These are phyloP conservation scores for Thuja plicata DNA, from an alignment of 83 land plant genomes.

Conservation along the genomic window DNA sequence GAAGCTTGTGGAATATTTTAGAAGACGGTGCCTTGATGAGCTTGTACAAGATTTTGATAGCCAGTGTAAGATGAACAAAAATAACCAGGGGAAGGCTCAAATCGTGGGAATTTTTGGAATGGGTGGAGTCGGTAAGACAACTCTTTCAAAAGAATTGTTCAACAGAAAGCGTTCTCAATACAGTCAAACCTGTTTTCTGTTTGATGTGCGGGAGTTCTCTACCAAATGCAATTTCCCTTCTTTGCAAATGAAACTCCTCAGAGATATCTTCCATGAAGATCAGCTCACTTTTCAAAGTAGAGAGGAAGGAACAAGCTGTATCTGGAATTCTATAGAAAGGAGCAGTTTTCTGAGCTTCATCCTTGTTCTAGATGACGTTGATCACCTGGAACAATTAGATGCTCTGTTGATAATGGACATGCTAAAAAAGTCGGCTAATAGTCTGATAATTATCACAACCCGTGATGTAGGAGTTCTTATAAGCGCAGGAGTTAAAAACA, in stretches of 20 bases:
- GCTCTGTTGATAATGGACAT: neutral
- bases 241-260: neutral
- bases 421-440: neutral
- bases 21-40: too few species aligned
- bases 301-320: neutral
- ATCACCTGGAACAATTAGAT: neutral
- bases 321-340: neutral
- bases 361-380: neutral
- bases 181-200: neutral
- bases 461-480: neutral
- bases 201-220: neutral
- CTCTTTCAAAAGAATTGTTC: too few species aligned
- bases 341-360: neutral
- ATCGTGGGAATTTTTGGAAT: too few species aligned
- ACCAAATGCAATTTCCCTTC: neutral
- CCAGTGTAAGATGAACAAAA: too few species aligned
- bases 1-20: too few species aligned
- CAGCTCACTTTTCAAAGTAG: neutral
- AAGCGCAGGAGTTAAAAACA: neutral
- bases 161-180: too few species aligned
- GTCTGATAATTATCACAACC: neutral
- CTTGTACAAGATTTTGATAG: too few species aligned
- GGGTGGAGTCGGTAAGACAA: too few species aligned
- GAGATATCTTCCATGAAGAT: neutral
- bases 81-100: too few species aligned